Base-by-base conservation (phyloP, 2,329 filamentous ascomycete genomes). In the Bipolaris sorokiniana region DNA sequence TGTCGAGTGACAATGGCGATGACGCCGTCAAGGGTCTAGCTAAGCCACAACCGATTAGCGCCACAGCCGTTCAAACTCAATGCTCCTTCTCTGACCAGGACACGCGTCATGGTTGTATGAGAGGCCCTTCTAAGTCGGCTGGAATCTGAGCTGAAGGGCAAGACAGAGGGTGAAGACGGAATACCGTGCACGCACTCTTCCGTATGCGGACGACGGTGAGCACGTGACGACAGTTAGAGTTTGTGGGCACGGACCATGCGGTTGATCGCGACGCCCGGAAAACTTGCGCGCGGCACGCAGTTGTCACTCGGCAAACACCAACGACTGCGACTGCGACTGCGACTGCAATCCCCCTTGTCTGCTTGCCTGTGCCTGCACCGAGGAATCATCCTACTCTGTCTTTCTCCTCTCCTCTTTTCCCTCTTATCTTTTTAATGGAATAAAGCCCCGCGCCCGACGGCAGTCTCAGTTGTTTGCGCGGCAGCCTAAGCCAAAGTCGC, bases 41-140 rank as follows among this genome's bases (percentile, higher is more conserved):
- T 66, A 64, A 63, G 59, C 63, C 57, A 61, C 49, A 56, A 58
- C 38, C 38, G 62, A 41, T 53, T 68, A 66, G 65, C 59, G 60
- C 49, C 51, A 51, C 54, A 51, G 23, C 45, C 18, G 38, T 22
- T 38, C 10, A 40, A 45, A 37, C 20, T 38, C 18, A 11, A 44
- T 45, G 40, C 47, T 34, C 18, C 13, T 36, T 20, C 52, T 28
- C 26, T 20, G 45, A 31, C 51, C 33, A 45, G 55, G 23, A 20
- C 40, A 33, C 40, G 23, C 28, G 52, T n/a, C 33, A 22, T 37
- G n/a, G 16, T 20, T 36, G 13, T 31, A 13, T 11, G 22, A 7
- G 37, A 49, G 33, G 23, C 9, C 18, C 15, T 31, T 15, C 7
- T 15, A 5, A 7, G 26, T 7, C 13, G 45, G 26, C 10, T 11